A percentile compares a stretch with the other conserved stretches of the same genome.
Conservation (phyloP, 495 filamentous ascomycete genomes). For the Penicillium simplicissimum region DNA sequence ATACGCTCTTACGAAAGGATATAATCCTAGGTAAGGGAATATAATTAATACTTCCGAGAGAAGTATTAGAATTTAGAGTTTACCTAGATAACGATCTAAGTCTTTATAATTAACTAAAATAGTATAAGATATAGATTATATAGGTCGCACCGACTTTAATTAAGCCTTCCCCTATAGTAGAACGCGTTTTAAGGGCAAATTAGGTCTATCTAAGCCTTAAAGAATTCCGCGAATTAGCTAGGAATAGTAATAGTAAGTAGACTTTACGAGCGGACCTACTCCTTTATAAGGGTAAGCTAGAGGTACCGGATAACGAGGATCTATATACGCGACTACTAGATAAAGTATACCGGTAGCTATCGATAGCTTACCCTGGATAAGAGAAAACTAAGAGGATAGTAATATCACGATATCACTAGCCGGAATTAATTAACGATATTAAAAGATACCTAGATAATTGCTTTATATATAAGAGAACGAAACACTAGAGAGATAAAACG, state of each 20-base stretch:
- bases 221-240: not conserved
- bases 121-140: no score
- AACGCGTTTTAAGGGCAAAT: no score
- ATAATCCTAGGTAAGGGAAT: not conserved
- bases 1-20: not conserved
- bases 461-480: no score
- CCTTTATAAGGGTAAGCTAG: not conserved
- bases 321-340: slow-evolving; percentile 6
- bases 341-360: slow-evolving; percentile 9
- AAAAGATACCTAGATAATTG: no score
- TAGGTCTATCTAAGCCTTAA: no score
- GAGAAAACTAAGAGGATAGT: no score
- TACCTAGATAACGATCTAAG: not conserved
- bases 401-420: no score
- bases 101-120: no score
- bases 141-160: no score
- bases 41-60: not conserved
- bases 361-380: not conserved
- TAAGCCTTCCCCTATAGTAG: no score
- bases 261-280: not conserved
- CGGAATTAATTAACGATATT: no score
- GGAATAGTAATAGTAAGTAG: not conserved
- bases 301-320: not conserved
- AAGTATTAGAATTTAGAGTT: not conserved
- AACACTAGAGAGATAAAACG: no score